phyloP scores from a whole-genome alignment of 2,329 filamentous ascomycete species.

The Alternaria longipes region DNA sequence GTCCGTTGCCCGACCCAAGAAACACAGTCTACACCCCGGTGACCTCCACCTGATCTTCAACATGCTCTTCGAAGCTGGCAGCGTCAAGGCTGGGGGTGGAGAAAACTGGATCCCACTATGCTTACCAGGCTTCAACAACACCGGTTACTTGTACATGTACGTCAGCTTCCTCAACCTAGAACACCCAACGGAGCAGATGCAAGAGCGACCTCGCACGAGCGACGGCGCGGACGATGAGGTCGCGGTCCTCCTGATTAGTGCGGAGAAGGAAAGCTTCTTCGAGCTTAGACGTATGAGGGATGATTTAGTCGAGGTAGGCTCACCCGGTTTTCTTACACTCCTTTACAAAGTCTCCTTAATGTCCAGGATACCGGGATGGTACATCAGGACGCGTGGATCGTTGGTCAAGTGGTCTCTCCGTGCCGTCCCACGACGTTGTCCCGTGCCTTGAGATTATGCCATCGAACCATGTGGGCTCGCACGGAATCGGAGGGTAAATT shows the following conservation, averaged over 20 bases:
- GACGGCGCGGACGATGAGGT: conserved; percentile 70
- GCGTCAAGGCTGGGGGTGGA: conserved; percentile 88
- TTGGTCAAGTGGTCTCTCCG: conserved; percentile 3
- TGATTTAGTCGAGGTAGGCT: conserved; percentile 64
- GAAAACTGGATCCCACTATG: conserved; percentile 98
- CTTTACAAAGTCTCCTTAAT: conserved; percentile 28
- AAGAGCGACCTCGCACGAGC: conserved; percentile 49
- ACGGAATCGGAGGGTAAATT: conserved; percentile 13
- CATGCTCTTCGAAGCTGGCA: conserved; percentile 96
- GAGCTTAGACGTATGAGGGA: conserved; percentile 78
- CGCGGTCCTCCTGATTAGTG: conserved; percentile 91
- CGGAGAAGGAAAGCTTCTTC: conserved; percentile 93
- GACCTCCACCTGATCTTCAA: conserved; percentile 98
- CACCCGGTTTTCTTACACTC: conserved; percentile 5
- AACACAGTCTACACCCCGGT: conserved; percentile 93
- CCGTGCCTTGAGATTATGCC: background rate
- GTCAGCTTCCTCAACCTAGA: conserved; percentile 87
- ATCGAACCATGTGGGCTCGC: conserved; percentile 11
- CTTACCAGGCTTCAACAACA: conserved; percentile 95
- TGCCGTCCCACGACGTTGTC: background rate
- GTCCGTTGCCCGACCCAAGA: conserved; percentile 91
- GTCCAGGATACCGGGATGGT: background rate
- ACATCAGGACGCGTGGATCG: background rate
- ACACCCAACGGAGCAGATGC: conserved; percentile 55
- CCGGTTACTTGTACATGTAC: conserved; percentile 98